Percentiles rank a stretch among this genome's conserved stretches.
phyloP scores from a whole-genome alignment of 306 rosid genomes.

The Sicyos baderoa region DNA sequence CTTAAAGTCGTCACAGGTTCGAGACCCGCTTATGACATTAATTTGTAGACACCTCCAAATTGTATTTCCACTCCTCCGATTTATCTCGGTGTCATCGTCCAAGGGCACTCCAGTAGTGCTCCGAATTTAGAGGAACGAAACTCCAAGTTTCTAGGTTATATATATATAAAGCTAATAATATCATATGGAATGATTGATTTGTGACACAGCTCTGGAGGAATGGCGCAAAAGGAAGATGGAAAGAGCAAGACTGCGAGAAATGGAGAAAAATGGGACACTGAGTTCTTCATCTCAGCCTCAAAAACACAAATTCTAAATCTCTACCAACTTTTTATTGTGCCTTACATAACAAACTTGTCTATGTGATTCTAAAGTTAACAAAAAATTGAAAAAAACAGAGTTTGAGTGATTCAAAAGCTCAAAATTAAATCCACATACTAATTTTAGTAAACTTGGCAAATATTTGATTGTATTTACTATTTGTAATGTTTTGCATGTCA shows the following conservation, averaged over 20 bases:
- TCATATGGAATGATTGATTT: conserved; percentile 17
- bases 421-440: neutral
- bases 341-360: neutral
- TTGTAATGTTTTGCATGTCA: neutral
- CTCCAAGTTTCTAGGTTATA: no score
- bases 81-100: no score
- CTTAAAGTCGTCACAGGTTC: no score
- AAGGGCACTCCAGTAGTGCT: no score
- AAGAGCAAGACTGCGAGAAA: conserved; percentile 70
- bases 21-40: no score
- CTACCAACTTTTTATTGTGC: neutral
- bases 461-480: neutral
- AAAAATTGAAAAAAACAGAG: neutral
- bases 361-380: neutral
- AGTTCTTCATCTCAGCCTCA: conserved; percentile 36
- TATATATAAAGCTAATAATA: neutral
- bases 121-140: no score
- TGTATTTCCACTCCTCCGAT: no score
- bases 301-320: neutral
- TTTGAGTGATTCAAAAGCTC: conserved; percentile 10
- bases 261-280: conserved; percentile 72
- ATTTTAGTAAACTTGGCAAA: neutral
- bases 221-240: conserved; percentile 98
- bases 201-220: conserved; percentile 77
- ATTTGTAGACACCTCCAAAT: no score